A percentile compares a stretch with the other conserved stretches of the same genome.
Evolutionary conservation across 345 rosid genomes (phyloP).

Genomic region (Brassica napus): DNA sequence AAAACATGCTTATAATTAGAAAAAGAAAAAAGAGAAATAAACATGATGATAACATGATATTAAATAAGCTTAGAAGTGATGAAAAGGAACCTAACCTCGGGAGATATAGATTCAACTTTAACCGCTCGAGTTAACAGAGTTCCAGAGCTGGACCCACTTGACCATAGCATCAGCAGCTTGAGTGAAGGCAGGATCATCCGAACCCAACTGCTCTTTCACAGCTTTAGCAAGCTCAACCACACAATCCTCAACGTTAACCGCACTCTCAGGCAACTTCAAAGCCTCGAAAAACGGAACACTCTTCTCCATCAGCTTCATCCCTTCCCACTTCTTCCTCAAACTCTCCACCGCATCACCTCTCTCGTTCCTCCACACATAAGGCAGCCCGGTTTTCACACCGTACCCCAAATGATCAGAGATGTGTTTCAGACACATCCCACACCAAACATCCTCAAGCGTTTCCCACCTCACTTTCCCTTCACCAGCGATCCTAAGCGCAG

Average conservation of each 20-base stretch:
- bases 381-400: slow-evolving; percentile 86
- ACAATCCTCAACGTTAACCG: slow-evolving; percentile 65
- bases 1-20: slow-evolving; percentile 32
- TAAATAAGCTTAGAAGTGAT: not conserved
- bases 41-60: slow-evolving; percentile 27
- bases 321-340: slow-evolving; percentile 95
- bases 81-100: slow-evolving; percentile 34
- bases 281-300: slow-evolving; percentile 83
- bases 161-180: slow-evolving; percentile 66
- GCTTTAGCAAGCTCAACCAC: slow-evolving; percentile 64
- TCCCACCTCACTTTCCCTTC: slow-evolving; percentile 97
- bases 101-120: slow-evolving; percentile 5
- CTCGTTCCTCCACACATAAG: slow-evolving; percentile 90
- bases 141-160: slow-evolving; percentile 51
- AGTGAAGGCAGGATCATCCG: slow-evolving; percentile 58
- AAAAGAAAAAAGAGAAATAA: slow-evolving; percentile 10
- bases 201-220: slow-evolving; percentile 67
- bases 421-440: slow-evolving; percentile 46
- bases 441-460: slow-evolving; percentile 76
- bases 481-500: slow-evolving; percentile 68
- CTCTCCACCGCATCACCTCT: slow-evolving; percentile 78
- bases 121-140: slow-evolving; percentile 49
- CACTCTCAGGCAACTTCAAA: slow-evolving; percentile 54
- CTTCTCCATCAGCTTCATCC: slow-evolving; percentile 92
- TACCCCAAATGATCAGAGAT: slow-evolving; percentile 77